Base-by-base conservation (phyloP, 768 basidiomycete genomes). In the Rhodotorula paludigena region DNA sequence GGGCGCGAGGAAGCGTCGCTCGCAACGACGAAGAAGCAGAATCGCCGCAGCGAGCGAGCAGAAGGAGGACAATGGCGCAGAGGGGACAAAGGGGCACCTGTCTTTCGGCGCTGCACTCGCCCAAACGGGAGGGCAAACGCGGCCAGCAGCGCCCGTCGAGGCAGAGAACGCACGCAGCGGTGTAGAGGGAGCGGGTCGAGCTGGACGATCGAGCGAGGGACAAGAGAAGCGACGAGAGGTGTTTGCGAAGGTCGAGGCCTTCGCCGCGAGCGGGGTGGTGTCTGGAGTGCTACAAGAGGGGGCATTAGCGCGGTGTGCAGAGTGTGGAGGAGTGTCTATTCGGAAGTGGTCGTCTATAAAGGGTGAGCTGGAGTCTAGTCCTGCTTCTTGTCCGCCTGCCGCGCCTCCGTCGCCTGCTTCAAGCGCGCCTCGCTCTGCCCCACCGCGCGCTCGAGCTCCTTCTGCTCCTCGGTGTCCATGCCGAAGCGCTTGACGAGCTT, bases 371-470 rank as follows among this genome's bases (percentile, higher is more conserved):
- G 47, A 3, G 47, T 48, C 47, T 48, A 48, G 25, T 48, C 47
- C 47, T 48, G 25, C 47, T 48, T 48, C n/a, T 28, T 25, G 25
- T 3, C n/a, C 47, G n/a, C 44, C 25, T 21, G 42, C 47, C n/a
- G n/a, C 47, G n/a, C 47, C 25, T 42, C 35, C 30, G 23, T 25
- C 5, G 60, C 72, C 68, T 75, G 73, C 54, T 62, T 56, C 53
- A 74, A 54, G 39, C 78, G 55, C 64, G 72, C 48, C 59, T 77
- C 75, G 16, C 76, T 76, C 71, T 80, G 79, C 57, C 77, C 75
- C 3, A 78, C 74, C 35, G 79, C 79, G 36, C 79, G 49, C 36
- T 68, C 75, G n/a, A 80, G 57, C 68, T 80, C 79, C 25, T 77
- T 75, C 25, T 74, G 61, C 66, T 80, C 78, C 32, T 73, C 63